Conservation (phyloP, 352 stramenopile species). For the Phytopythium litorale region DNA sequence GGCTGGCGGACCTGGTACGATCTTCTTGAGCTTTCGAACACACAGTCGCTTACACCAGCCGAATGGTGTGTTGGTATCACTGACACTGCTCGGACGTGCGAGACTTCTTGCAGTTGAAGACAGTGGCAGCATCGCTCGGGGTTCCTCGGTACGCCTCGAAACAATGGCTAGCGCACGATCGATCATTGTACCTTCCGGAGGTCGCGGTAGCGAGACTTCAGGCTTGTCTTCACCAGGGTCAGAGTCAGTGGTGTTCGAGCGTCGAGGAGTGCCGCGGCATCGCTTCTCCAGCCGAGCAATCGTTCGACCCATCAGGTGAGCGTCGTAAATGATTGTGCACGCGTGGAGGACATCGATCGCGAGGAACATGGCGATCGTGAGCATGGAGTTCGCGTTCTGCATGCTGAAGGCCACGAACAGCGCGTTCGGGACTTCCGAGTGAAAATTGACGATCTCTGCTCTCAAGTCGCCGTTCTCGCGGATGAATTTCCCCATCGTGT, state of each 20-base stretch:
- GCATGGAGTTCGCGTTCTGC: conserved; percentile 22
- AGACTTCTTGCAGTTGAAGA: too few species aligned
- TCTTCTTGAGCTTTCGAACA: neutral
- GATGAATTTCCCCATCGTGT: neutral
- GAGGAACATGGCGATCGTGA: conserved; percentile 20
- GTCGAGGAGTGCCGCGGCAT: neutral
- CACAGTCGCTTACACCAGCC: neutral
- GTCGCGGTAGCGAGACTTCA: neutral
- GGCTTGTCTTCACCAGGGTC: neutral
- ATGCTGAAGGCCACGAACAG: conserved; percentile 24
- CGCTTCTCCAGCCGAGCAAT: neutral
- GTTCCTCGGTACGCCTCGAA: neutral
- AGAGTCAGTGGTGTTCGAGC: neutral
- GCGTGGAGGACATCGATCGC: conserved; percentile 17
- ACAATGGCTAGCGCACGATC: neutral
- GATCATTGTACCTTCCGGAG: neutral
- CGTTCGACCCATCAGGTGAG: neutral
- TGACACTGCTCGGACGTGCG: too few species aligned
- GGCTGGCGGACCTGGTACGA: too few species aligned
- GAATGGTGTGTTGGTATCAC: neutral
- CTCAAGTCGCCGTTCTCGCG: conserved; percentile 8
- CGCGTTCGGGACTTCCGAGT: conserved; percentile 15
- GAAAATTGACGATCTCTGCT: conserved; percentile 16
- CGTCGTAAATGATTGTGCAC: conserved; percentile 11
- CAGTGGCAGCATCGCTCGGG: too few species aligned